Conservation (phyloP, 192 early-diverging fungal species). For the Dispira simplex region DNA sequence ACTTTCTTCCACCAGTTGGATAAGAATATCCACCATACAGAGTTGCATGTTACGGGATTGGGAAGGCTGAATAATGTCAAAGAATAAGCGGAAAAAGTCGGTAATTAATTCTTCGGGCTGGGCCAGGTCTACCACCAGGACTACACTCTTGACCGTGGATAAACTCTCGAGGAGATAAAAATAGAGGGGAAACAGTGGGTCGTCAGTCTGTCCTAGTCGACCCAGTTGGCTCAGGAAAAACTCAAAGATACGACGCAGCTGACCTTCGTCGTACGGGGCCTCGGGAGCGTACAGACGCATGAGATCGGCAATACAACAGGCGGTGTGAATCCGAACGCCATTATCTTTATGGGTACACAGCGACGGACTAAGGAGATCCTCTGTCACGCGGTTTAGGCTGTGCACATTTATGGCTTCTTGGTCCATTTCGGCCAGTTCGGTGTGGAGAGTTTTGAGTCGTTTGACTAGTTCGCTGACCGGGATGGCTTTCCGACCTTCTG, state of each 20-base stretch:
- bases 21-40: slow-evolving; percentile 64
- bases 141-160: slow-evolving; percentile 65
- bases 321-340: slow-evolving; percentile 50
- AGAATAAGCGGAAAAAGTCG: slow-evolving; percentile 54
- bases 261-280: slow-evolving; percentile 64
- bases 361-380: slow-evolving; percentile 46
- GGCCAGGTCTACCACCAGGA: slow-evolving; percentile 61
- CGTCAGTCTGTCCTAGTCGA: slow-evolving; percentile 34
- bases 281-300: slow-evolving; percentile 88
- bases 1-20: slow-evolving; percentile 67
- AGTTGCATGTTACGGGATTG: slow-evolving; percentile 63
- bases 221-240: slow-evolving; percentile 69
- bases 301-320: slow-evolving; percentile 85
- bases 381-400: slow-evolving; percentile 46
- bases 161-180: slow-evolving; percentile 84
- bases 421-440: slow-evolving; percentile 49
- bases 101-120: slow-evolving; percentile 61
- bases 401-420: slow-evolving; percentile 57
- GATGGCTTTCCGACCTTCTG: slow-evolving; percentile 25
- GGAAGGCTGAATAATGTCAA: slow-evolving; percentile 45
- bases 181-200: slow-evolving; percentile 51
- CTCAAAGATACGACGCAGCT: slow-evolving; percentile 69
- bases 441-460: slow-evolving; percentile 47
- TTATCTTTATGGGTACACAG: slow-evolving; percentile 67
- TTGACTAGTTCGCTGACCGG: slow-evolving; percentile 30